Conservation (phyloP, 2,329 filamentous ascomycete genomes). For the Scopulariopsis brevicaulis region DNA sequence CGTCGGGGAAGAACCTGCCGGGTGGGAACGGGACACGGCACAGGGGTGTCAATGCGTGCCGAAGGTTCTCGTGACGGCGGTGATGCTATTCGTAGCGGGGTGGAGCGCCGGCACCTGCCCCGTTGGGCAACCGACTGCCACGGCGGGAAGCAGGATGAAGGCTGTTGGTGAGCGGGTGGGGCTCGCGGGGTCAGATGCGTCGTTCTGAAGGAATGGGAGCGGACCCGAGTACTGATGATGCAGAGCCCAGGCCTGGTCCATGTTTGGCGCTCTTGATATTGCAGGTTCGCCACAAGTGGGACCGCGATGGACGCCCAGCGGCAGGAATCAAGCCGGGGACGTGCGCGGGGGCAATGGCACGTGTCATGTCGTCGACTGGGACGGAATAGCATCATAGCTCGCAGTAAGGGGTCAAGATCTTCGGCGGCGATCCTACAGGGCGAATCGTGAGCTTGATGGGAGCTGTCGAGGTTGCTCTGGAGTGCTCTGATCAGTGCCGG, state of each 20-base stretch:
- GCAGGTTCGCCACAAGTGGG: constrained; percentile 2
- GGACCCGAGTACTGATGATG: not conserved
- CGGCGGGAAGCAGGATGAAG: not conserved
- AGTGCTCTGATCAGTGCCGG: too few species aligned
- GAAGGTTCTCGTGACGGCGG: not conserved
- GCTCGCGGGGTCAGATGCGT: not conserved
- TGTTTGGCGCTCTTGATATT: constrained; percentile 1
- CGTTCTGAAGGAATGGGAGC: not conserved
- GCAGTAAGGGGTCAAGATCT: too few species aligned
- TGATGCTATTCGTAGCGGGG: not conserved
- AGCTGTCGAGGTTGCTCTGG: too few species aligned
- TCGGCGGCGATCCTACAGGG: too few species aligned
- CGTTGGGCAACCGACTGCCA: not conserved
- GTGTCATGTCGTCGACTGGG: not conserved
- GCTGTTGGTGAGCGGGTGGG: not conserved
- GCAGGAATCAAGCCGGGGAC: not conserved
- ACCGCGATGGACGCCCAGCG: not conserved
- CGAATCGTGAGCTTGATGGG: too few species aligned
- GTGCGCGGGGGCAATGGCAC: not conserved
- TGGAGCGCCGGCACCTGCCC: not conserved
- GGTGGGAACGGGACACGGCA: too few species aligned
- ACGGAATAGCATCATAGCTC: too few species aligned
- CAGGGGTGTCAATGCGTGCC: not conserved
- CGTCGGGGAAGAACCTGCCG: not conserved
- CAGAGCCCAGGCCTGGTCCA: not conserved